Evolutionary conservation across 768 basidiomycete species (phyloP), one percentile per base, ranked within the genome.

Genomic region (Tricholomella constricta): DNA sequence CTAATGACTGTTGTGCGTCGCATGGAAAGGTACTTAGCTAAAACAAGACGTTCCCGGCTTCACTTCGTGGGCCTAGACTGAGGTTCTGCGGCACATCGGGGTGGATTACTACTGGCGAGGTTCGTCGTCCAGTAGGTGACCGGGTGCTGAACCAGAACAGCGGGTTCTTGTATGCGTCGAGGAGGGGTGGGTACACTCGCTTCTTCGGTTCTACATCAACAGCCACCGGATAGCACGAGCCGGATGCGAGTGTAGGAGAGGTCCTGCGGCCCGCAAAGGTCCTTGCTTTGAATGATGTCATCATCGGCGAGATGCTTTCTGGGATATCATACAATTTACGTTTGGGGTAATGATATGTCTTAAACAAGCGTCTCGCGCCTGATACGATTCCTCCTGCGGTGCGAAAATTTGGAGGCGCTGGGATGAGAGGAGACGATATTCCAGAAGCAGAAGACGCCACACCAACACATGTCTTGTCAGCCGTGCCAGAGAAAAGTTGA

Each of bases 311-410:
- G 15, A 58, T 25, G 25, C 49, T 35, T 47, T 63, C 56, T 2
- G 56, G 53, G 8, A 60, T 57, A 22, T 57, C 50, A 34, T 60
- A 55, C 44, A 60, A 36, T 10, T 35, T 25, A 1, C 51, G 56
- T 27, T 50, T 52, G 7, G 37, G 48, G 25, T 38, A 51, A 19
- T 19, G 36, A 36, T 45, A 23, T 3, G 48, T 45, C 41, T 38
- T 53, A 25, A 55, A 51, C 20, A 59, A 51, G 31, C 40, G 50
- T 34, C 25, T 45, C 9, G 34, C 53, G 6, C 51, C 47, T 19
- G 56, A 12, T 14, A 42, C 14, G 27, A 46, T 36, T 11, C 49
- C 49, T 48, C 19, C 19, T 20, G 26, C 37, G 14, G 3, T 19
- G n/a, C 8, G 19, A 45, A 10, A 25, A 20, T 34, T 29, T 22